These are phyloP conservation scores for Dactylellina parvicollis DNA, from an alignment of 2,329 filamentous ascomycete species.

Conservation along the genomic window DNA sequence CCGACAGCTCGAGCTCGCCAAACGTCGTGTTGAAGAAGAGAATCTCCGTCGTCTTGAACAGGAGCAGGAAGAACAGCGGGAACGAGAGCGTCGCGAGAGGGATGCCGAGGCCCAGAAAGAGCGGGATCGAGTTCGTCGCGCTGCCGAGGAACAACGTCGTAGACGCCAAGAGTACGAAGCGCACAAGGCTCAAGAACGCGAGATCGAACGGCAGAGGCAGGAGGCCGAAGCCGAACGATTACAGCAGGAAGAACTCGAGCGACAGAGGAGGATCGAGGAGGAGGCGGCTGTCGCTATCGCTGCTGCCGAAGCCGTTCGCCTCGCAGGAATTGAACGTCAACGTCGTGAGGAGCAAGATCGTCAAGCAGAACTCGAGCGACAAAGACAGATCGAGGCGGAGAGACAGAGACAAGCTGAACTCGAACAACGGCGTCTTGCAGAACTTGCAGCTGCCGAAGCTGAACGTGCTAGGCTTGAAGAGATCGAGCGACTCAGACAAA, in stretches of 20 bases:
- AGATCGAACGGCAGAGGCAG: slow-evolving; percentile 49
- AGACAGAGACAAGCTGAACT: slow-evolving; percentile 40
- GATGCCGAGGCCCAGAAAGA: slow-evolving; percentile 45
- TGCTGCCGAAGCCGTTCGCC: slow-evolving; percentile 41
- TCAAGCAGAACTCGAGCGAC: slow-evolving; percentile 37
- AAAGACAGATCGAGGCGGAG: slow-evolving; percentile 29
- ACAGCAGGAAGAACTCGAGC: slow-evolving; percentile 34
- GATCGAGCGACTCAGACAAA: slow-evolving; percentile 40
- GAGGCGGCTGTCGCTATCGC: slow-evolving; percentile 38
- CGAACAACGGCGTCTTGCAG: slow-evolving; percentile 39
- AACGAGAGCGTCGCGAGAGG: slow-evolving; percentile 45
- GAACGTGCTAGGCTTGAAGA: slow-evolving; percentile 40
- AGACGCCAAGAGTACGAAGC: slow-evolving; percentile 43
- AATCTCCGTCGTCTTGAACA: slow-evolving; percentile 47
- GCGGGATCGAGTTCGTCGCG: slow-evolving; percentile 48
- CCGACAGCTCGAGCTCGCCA: slow-evolving; percentile 43
- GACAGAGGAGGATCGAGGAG: slow-evolving; percentile 32
- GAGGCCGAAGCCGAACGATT: slow-evolving; percentile 39
- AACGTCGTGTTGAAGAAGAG: slow-evolving; percentile 50
- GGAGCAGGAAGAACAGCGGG: slow-evolving; percentile 50
- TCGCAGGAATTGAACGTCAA: slow-evolving; percentile 40
- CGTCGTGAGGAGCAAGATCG: slow-evolving; percentile 41
- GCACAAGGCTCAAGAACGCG: slow-evolving; percentile 43
- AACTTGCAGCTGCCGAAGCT: slow-evolving; percentile 41
- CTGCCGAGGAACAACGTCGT: slow-evolving; percentile 32